Conservation (phyloP, 495 filamentous ascomycete genomes). For the Copromyces sp. region DNA sequence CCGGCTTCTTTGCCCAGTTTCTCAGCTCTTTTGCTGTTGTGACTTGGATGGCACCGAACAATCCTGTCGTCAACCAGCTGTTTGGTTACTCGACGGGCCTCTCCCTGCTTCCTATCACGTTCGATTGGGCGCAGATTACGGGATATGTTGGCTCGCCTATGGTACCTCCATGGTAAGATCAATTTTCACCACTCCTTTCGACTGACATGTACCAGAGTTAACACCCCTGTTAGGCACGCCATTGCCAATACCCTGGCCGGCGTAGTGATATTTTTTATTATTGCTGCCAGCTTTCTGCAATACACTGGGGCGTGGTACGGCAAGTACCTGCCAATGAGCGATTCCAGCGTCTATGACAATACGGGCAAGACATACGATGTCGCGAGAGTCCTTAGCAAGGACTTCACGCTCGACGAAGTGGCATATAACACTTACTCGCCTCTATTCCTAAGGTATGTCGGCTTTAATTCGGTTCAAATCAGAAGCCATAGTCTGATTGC, state of each 20-base stretch:
- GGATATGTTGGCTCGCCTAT: conserved; percentile 49
- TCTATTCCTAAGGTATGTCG: conserved; percentile 43
- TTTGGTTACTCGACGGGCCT: conserved; percentile 57
- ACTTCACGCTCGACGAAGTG: conserved; percentile 41
- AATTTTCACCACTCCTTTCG: neutral
- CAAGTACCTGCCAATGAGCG: conserved; percentile 47
- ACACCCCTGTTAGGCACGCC: conserved; percentile 28
- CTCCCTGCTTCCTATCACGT: conserved; percentile 49
- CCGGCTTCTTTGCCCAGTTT: conserved; percentile 47
- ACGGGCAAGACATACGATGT: conserved; percentile 48
- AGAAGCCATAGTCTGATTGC: neutral
- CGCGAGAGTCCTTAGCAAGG: conserved; percentile 38
- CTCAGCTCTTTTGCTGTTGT: conserved; percentile 51
- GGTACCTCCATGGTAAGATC: conserved; percentile 44
- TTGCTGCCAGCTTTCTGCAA: conserved; percentile 41
- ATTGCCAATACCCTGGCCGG: conserved; percentile 54
- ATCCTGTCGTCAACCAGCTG: conserved; percentile 57
- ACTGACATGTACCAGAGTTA: neutral
- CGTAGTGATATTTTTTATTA: conserved; percentile 44
- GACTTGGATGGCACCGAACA: conserved; percentile 52
- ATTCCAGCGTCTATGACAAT: conserved; percentile 53
- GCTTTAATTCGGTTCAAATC: neutral
- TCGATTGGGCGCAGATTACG: conserved; percentile 56
- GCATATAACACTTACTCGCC: conserved; percentile 53
- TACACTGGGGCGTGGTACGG: conserved; percentile 60